Evolutionary conservation across 768 basidiomycete genomes (phyloP).

Genomic region (Scleroderma citrinum): DNA sequence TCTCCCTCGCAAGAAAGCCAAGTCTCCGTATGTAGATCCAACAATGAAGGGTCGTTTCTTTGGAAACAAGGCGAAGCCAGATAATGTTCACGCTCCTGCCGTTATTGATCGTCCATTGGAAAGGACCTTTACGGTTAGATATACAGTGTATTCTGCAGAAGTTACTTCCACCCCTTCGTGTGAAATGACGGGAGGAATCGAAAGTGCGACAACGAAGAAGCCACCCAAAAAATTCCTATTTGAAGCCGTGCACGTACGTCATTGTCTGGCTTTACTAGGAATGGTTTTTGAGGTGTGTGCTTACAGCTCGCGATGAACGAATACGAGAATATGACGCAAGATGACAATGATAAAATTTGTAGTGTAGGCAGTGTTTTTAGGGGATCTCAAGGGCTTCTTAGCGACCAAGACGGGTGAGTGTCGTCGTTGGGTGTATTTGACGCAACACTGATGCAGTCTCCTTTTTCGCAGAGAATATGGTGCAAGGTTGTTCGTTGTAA

Average conservation of each 20-base stretch:
- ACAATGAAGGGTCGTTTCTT: slow-evolving; percentile 3
- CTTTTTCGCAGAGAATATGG: slow-evolving; percentile 39
- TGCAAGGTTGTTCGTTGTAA: slow-evolving; percentile 75
- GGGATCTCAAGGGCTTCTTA: slow-evolving; percentile 58
- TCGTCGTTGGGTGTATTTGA: neutral
- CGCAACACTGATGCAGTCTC: neutral
- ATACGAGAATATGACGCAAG: slow-evolving; percentile 53
- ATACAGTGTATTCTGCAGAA: slow-evolving; percentile 15
- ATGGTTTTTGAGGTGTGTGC: neutral
- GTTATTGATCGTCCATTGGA: neutral
- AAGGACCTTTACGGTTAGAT: neutral
- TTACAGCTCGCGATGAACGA: slow-evolving; percentile 74
- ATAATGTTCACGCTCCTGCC: neutral
- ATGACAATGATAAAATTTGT: slow-evolving; percentile 49
- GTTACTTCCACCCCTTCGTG: slow-evolving; percentile 52
- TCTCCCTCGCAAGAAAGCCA: slow-evolving; percentile 25
- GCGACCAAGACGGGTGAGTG: slow-evolving; percentile 69
- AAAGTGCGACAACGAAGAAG: slow-evolving; percentile 86
- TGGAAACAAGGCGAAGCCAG: neutral
- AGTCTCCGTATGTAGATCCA: neutral
- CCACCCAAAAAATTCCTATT: slow-evolving; percentile 67
- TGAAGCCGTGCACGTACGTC: slow-evolving; percentile 73
- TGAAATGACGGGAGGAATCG: slow-evolving; percentile 61
- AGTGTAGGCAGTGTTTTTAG: slow-evolving; percentile 67
- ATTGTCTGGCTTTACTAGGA: neutral